Conservation (phyloP, 257 asterid species). For the Rhazya stricta region DNA sequence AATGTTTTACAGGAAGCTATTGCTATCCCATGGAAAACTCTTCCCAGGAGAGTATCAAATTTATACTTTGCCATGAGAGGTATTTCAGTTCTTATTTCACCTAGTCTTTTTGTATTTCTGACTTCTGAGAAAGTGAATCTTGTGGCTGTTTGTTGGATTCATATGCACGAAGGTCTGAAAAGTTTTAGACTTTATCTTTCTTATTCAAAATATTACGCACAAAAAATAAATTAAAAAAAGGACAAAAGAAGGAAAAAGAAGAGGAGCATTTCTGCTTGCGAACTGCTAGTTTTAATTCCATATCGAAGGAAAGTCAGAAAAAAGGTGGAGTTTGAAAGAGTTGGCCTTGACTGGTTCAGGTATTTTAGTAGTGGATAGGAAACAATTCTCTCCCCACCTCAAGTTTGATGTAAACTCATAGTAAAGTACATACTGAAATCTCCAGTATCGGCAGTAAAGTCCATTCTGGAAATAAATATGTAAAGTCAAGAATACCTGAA, state of each 20-base stretch:
- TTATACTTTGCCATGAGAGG: conserved; percentile 90
- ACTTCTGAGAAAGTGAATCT: not conserved
- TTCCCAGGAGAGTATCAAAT: conserved; percentile 78
- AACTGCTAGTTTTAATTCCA: too few species aligned
- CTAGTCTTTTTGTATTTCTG: not conserved
- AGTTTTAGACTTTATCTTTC: not conserved
- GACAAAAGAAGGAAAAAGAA: not conserved
- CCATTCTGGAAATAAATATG: too few species aligned
- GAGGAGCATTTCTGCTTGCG: too few species aligned
- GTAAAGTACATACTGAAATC: too few species aligned
- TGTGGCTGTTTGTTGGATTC: not conserved
- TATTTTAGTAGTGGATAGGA: too few species aligned
- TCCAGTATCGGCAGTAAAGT: too few species aligned
- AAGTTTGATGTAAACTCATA: not conserved
- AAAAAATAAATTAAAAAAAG: too few species aligned
- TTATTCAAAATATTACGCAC: not conserved
- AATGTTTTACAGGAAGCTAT: conserved; percentile 62
- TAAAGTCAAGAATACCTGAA: too few species aligned
- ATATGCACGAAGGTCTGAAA: not conserved
- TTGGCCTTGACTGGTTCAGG: too few species aligned
- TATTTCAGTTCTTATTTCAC: conserved; percentile 17
- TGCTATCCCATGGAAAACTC: conserved; percentile 81
- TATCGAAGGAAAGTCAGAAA: too few species aligned
- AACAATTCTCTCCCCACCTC: not conserved
- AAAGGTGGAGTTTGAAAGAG: too few species aligned